phyloP scores from a whole-genome alignment of 768 basidiomycete species.

The Tricholoma sp. region DNA sequence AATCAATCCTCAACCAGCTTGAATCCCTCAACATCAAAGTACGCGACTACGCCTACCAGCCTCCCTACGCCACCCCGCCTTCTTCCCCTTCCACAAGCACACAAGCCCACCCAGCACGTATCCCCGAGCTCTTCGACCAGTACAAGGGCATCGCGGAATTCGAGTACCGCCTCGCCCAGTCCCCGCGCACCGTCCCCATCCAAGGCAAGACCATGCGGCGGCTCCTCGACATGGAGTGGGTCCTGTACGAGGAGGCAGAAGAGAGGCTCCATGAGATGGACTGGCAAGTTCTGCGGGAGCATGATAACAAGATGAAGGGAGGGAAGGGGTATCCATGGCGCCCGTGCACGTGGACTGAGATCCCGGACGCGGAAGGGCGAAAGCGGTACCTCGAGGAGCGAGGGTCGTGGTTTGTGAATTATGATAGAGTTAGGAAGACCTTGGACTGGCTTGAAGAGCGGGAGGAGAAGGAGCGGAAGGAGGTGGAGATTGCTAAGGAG shows the following conservation, averaged over 20 bases:
- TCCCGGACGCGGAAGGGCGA: conserved; percentile 11
- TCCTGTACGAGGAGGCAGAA: conserved; percentile 27
- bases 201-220: conserved; percentile 32
- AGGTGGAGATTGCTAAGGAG: conserved; percentile 9
- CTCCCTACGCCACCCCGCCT: conserved; percentile 2
- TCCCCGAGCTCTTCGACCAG: conserved; percentile 35
- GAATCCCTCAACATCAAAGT: conserved; percentile 31
- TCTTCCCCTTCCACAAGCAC: conserved; percentile 1
- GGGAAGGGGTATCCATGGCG: conserved; percentile 12
- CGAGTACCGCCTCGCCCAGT: conserved; percentile 31
- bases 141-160: conserved; percentile 32
- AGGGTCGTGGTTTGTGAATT: conserved; percentile 1
- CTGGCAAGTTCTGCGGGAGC: conserved; percentile 24
- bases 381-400: conserved; percentile 4
- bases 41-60: conserved; percentile 33
- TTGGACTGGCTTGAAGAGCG: conserved; percentile 9
- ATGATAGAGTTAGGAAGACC: conserved; percentile 9
- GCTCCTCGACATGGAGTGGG: conserved; percentile 35
- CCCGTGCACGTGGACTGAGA: conserved; percentile 6
- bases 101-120: conserved; percentile 6
- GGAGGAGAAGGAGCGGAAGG: conserved; percentile 7
- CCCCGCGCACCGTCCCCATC: conserved; percentile 26
- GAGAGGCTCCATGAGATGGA: conserved; percentile 28
- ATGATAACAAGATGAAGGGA: conserved; percentile 16
- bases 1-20: conserved; percentile 24